Base-by-base conservation (phyloP, 164 flowering plant genomes). In the Umbilicus rupestris region DNA sequence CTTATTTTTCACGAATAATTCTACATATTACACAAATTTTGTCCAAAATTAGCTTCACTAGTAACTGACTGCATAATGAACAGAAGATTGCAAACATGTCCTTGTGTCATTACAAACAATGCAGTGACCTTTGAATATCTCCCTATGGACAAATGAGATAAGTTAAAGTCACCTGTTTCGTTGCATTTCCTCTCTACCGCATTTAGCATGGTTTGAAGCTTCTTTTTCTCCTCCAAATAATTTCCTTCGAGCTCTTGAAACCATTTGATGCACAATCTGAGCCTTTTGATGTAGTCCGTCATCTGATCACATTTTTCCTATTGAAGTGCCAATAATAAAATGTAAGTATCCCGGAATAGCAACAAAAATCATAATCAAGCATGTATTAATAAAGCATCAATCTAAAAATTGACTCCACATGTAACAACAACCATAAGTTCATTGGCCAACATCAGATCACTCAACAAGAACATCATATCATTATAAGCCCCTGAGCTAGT, bases 221-320 rank as follows among this genome's bases (percentile, higher is more conserved):
- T 81, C 62, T 83, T 89, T 63, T 75, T 81, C 73, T 87, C 89
- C 41, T 73, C 70, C 19, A 74, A 46, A 47, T 79, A 77, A 55
- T 72, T 76, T 50, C 63, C 78, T 72, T 84, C 91, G 2, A 74
- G 74, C 65, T 84, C 86, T 78, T 82, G 87, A 60, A 84, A 87
- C 92, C 96, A 91, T 70, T 69, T 89, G 19, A 88, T 78, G 69
- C 93, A 91, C 19, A 75, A 75, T 70, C 81, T 78, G 31, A 91
- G 85, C 80, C 78, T 82, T 68, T 73, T 88, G 2, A 87, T 81
- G 42, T 85, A 81, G 17, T 83, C 96, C 31, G 74, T 66, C 88
- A 84, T 79, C 37, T 79, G 81, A 49, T 91, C 97, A 68, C 81
- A 74, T 73, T 81, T 88, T 47, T 85, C 91, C 97, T 91, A 71